Base-by-base conservation (phyloP, 2,329 filamentous ascomycete species). In the Exophiala alcalophila region DNA sequence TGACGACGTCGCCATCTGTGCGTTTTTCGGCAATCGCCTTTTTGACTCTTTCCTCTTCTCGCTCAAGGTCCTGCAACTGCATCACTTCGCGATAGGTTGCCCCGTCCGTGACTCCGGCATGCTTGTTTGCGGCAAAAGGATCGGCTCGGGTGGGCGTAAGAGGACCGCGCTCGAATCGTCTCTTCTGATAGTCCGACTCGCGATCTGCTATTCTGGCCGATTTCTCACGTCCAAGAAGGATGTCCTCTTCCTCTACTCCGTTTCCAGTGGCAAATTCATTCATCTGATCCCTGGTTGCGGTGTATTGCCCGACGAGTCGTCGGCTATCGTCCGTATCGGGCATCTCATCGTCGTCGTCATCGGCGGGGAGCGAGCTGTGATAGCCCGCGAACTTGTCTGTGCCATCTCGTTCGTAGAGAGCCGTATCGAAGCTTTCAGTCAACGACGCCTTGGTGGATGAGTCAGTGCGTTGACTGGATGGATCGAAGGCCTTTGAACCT, bases 171-270 rank as follows among this genome's bases (percentile, higher is more conserved):
- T 95, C 83, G 65, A 94, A 94, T 47, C 90, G 82, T 54, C 90
- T 86, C 69, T 94, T 95, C 69, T 98, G 94, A 64, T 98, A 98
- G 61, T 97, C 91, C 52, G 89, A 94, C 72, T 97, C 91, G 59
- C 92, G 84, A 62, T 94, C 91, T 49, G 83, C 76, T 61, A 98
- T 97, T 58, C 91, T 83, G 44, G 85, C 89, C 64, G 88, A 86
- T 68, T 91, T 86, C 72, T 97, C 92, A 56, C 83, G 80, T 30
- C 84, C 86, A 36, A 89, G 76, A 50, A 98, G 73, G 5, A 91
- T 83, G 59, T 98, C 94, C 46, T 91, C 88, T 67, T 96, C 91
- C 63, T 94, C 91, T 18, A 91, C 87, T 29, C 86, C 90, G 50
- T 77, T 75, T 41, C 90, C 90, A 40, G 80, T 81, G 16, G 91